These are phyloP conservation scores for Actinomortierella ambigua DNA, from an alignment of 371 early-diverging fungal species.

Conservation along the genomic window DNA sequence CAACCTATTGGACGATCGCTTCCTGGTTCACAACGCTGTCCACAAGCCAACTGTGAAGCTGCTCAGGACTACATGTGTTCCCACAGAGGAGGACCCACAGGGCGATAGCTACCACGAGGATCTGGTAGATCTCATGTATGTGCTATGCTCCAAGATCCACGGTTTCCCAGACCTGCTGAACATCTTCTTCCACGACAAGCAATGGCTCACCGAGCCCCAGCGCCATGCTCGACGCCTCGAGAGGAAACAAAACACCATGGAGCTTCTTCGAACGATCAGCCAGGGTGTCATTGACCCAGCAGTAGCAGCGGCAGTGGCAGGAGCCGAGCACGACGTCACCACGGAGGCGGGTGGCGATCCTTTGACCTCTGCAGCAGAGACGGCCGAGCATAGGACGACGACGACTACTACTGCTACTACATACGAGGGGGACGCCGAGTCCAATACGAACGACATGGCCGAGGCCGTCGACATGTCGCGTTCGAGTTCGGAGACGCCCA, in stretches of 20 bases:
- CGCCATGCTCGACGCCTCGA: constrained; percentile 38
- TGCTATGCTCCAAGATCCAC: constrained; percentile 89
- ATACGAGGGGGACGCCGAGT: too few species aligned
- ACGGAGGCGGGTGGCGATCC: constrained; percentile 1
- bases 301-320: constrained; percentile 12
- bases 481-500: neutral
- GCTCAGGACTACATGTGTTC: constrained; percentile 63
- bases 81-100: constrained; percentile 57
- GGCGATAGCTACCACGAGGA: constrained; percentile 80
- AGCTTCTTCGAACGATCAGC: constrained; percentile 19
- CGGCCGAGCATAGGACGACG: neutral
- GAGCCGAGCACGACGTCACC: neutral
- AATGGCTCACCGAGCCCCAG: constrained; percentile 74
- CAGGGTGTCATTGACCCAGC: neutral
- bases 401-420: too few species aligned
- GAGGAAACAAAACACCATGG: constrained; percentile 41
- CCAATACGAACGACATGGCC: too few species aligned
- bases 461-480: neutral
- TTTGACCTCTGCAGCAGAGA: constrained; percentile 2
- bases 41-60: constrained; percentile 87
- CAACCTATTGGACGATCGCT: constrained; percentile 82
- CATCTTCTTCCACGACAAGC: constrained; percentile 88
- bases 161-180: constrained; percentile 86
- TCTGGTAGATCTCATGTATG: constrained; percentile 87
- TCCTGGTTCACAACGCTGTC: constrained; percentile 88